phyloP scores from a whole-genome alignment of 2,329 filamentous ascomycete genomes.

The Parastagonospora nodorum region DNA sequence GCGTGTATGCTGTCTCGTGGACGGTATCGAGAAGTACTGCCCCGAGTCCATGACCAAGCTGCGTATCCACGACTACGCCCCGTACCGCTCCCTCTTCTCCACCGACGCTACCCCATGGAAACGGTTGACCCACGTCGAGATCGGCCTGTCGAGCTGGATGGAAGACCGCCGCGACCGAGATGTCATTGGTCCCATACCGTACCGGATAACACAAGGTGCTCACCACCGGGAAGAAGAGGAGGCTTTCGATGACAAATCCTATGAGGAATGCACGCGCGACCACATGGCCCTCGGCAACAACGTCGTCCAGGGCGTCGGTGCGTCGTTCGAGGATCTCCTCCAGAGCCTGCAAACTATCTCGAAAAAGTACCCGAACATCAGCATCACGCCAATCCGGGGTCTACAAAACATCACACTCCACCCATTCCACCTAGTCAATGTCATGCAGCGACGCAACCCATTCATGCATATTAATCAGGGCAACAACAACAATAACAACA shows the following conservation, averaged over 20 bases:
- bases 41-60: constrained; percentile 39
- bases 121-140: constrained; percentile 38
- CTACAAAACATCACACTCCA: constrained; percentile 37
- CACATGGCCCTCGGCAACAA: constrained; percentile 42
- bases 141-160: constrained; percentile 42
- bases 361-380: constrained; percentile 40
- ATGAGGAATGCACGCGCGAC: constrained; percentile 36
- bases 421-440: constrained; percentile 43
- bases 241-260: constrained; percentile 42
- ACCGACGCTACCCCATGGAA: constrained; percentile 38
- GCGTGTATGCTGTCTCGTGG: constrained; percentile 43
- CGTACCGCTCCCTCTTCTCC: constrained; percentile 41
- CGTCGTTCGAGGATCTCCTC: constrained; percentile 40
- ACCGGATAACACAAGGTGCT: constrained; percentile 39
- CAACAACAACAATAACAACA: neutral
- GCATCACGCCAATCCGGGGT: constrained; percentile 34
- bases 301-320: constrained; percentile 40
- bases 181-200: constrained; percentile 38
- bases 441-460: constrained; percentile 36
- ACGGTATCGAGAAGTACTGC: constrained; percentile 38
- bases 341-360: constrained; percentile 36
- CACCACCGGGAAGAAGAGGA: constrained; percentile 44
- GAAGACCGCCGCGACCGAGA: constrained; percentile 42
- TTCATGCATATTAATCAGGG: constrained; percentile 13
- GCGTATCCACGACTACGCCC: constrained; percentile 42